These are phyloP conservation scores for Rosa multiflora DNA, from an alignment of 306 rosid species.

Conservation along the genomic window DNA sequence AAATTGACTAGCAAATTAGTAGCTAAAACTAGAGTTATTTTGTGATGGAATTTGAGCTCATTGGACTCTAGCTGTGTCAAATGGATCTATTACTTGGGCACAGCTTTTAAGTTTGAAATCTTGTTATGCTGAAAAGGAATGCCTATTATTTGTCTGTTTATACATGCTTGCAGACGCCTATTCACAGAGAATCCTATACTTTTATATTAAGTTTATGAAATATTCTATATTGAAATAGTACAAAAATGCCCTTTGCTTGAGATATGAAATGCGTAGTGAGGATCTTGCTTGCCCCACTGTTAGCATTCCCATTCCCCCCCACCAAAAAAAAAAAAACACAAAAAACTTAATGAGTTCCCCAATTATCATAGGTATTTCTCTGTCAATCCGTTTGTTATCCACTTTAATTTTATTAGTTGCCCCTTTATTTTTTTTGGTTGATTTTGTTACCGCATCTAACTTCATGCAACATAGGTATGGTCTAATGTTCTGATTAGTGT, in stretches of 20 bases:
- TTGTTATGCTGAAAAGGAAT: neutral
- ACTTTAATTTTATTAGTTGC: neutral
- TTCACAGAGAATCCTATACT: neutral
- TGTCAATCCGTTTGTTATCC: neutral
- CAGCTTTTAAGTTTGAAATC: neutral
- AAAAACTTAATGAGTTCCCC: neutral
- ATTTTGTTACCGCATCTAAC: neutral
- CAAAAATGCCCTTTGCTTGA: neutral
- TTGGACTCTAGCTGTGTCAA: neutral
- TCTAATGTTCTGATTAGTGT: slow-evolving; percentile 12
- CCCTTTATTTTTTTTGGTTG: no score
- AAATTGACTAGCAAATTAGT: neutral
- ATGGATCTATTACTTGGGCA: neutral
- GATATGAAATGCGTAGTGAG: neutral
- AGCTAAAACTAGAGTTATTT: neutral
- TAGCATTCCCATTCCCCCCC: neutral
- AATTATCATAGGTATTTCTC: neutral
- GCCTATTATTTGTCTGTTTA: neutral
- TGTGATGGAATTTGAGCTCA: neutral
- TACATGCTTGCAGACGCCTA: neutral
- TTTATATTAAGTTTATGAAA: neutral
- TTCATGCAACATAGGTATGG: neutral
- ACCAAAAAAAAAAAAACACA: no score
- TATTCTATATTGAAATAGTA: neutral
- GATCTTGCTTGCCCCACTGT: neutral